A percentile compares a stretch with the other conserved stretches of the same genome.
Evolutionary conservation across 768 basidiomycete species (phyloP).

Genomic region (Kwoniella sp.): DNA sequence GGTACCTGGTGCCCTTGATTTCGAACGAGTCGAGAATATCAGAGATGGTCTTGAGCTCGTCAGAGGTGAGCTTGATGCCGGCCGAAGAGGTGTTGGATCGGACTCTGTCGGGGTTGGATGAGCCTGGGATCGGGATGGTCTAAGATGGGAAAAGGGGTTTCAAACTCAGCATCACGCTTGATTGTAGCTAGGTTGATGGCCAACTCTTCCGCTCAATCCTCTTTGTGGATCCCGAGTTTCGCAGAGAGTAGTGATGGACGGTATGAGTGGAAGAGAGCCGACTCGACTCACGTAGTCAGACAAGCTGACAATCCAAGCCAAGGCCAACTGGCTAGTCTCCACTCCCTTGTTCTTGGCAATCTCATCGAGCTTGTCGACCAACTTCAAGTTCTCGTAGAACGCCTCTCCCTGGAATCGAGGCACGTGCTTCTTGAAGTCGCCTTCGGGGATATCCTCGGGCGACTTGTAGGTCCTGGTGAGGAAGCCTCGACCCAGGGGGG

Average conservation of each 20-base stretch:
- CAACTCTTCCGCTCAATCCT: conserved; percentile 39
- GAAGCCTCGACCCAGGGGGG: conserved; percentile 59
- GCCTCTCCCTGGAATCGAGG: conserved; percentile 62
- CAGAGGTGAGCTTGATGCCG: conserved; percentile 58
- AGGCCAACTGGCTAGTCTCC: conserved; percentile 57
- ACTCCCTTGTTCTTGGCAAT: conserved; percentile 60
- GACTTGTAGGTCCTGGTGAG: conserved; percentile 53
- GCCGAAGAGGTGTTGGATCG: conserved; percentile 61
- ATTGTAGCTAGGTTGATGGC: background rate
- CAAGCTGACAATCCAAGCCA: conserved; percentile 57
- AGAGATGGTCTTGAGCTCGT: conserved; percentile 60
- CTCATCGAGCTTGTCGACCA: conserved; percentile 59
- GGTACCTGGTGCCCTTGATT: conserved; percentile 37
- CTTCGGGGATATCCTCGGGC: conserved; percentile 57
- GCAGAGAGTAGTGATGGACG: background rate
- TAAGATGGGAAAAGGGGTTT: conserved; percentile 29
- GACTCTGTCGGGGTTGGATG: conserved; percentile 59
- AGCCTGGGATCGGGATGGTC: conserved; percentile 62
- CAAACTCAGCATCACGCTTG: background rate
- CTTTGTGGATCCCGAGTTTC: background rate
- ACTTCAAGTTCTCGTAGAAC: conserved; percentile 58
- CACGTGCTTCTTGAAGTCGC: conserved; percentile 58
- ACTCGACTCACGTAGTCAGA: conserved; percentile 39
- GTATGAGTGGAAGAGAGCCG: background rate
- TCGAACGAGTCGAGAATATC: conserved; percentile 47